These are phyloP conservation scores for Talaromyces proteolyticus DNA, from an alignment of 495 filamentous ascomycete genomes.

Conservation along the genomic window DNA sequence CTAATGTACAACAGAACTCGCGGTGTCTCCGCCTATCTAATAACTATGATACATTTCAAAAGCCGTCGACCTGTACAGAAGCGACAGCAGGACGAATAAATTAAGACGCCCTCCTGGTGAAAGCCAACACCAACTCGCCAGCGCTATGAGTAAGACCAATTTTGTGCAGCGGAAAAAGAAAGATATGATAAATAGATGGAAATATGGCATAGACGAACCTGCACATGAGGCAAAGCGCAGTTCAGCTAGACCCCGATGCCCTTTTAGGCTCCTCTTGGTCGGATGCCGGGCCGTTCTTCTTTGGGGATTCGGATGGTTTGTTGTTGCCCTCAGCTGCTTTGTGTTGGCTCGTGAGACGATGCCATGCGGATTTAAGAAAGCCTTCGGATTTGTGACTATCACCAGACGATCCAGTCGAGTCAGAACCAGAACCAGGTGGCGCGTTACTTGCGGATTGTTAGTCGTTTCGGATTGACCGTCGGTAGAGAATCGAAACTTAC, in stretches of 20 bases:
- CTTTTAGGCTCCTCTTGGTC: slow-evolving; percentile 53
- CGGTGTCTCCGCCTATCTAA: neutral
- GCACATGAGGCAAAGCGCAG: neutral
- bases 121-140: slow-evolving; percentile 9
- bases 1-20: neutral
- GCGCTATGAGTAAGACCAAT: slow-evolving; percentile 6
- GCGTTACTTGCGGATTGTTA: neutral
- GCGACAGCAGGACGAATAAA: neutral
- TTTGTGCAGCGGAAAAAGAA: neutral
- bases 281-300: slow-evolving; percentile 26
- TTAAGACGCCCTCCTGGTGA: neutral
- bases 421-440: slow-evolving; percentile 3
- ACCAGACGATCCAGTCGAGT: slow-evolving; percentile 10
- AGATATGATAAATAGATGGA: neutral
- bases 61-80: too few species aligned
- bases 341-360: slow-evolving; percentile 74
- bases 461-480: slow-evolving; percentile 1
- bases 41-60: neutral
- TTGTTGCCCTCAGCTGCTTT: slow-evolving; percentile 36
- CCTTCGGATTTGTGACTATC: slow-evolving; percentile 67
- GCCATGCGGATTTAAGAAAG: slow-evolving; percentile 85
- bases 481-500: slow-evolving; percentile 22
- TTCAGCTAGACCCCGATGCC: slow-evolving; percentile 40
- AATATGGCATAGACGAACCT: neutral
- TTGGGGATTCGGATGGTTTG: slow-evolving; percentile 17